Percentiles rank a stretch among this genome's conserved stretches.
Evolutionary conservation across 176 grass and related monocot genomes (phyloP).

Genomic region (Chloris gayana): DNA sequence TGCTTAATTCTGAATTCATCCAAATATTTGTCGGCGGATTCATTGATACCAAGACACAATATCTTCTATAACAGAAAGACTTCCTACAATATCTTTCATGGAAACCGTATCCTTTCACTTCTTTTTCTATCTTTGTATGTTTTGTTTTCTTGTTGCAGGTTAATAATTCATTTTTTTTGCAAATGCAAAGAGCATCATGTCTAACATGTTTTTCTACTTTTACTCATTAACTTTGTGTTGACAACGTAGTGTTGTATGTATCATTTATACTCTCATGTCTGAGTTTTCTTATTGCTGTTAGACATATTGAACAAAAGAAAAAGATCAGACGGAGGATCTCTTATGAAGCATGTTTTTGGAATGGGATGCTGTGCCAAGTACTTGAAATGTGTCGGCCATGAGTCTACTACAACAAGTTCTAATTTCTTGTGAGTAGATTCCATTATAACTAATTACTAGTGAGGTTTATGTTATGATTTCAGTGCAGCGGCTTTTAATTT

Average conservation of each 20-base stretch:
- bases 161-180: slow-evolving; percentile 3
- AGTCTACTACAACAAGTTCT: slow-evolving; percentile 27
- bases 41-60: slow-evolving; percentile 50
- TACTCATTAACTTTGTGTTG: slow-evolving; percentile 16
- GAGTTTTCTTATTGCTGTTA: slow-evolving; percentile 44
- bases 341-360: slow-evolving; percentile 73
- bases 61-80: slow-evolving; percentile 59
- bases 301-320: slow-evolving; percentile 62
- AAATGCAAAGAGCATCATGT: slow-evolving; percentile 8
- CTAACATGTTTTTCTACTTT: background rate
- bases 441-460: background rate
- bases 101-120: slow-evolving; percentile 59
- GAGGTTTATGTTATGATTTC: background rate
- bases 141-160: slow-evolving; percentile 3
- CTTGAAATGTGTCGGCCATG: slow-evolving; percentile 6
- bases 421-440: slow-evolving; percentile 54
- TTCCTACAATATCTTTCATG: slow-evolving; percentile 52
- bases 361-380: slow-evolving; percentile 46
- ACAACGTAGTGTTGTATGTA: slow-evolving; percentile 4
- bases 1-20: slow-evolving; percentile 53
- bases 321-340: slow-evolving; percentile 37
- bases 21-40: slow-evolving; percentile 41
- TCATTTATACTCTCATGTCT: slow-evolving; percentile 24
- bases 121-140: background rate
- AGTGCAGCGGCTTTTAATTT: background rate